Evolutionary conservation across 164 flowering plant genomes (phyloP).

Genomic region (Kalanchoe fedtschenkoi): DNA sequence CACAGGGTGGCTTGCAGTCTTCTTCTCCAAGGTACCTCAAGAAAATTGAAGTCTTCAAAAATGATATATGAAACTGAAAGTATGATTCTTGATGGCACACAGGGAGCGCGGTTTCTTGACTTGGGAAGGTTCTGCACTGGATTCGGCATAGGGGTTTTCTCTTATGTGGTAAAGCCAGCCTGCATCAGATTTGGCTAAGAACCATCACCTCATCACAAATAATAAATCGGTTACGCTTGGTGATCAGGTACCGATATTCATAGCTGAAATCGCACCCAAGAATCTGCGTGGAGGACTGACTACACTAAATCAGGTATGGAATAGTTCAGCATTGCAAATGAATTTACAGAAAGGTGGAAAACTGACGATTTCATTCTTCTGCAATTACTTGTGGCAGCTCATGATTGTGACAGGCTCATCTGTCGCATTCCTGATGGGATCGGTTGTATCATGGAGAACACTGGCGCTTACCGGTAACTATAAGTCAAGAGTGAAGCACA

Average conservation of each 20-base stretch:
- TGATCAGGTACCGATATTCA: constrained; percentile 1
- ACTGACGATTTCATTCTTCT: not conserved
- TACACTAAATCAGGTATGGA: not conserved
- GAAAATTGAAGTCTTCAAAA: not conserved
- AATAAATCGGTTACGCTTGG: not conserved
- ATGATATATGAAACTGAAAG: not conserved
- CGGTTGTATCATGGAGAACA: not conserved
- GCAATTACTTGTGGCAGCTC: not conserved
- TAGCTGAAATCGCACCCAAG: not conserved
- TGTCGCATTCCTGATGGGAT: not conserved
- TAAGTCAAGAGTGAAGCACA: not conserved
- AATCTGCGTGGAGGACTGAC: not conserved
- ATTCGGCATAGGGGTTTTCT: not conserved
- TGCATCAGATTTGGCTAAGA: not conserved
- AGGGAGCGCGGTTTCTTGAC: not conserved
- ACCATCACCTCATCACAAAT: not conserved
- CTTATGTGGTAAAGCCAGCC: not conserved
- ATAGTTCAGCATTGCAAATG: not conserved
- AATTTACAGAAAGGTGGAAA: not conserved
- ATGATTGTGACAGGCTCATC: not conserved
- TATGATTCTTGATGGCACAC: not conserved
- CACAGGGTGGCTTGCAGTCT: not conserved
- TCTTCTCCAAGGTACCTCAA: not conserved
- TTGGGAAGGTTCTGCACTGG: not conserved
- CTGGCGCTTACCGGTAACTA: not conserved